Evolutionary conservation across 1,284 basidiomycete genomes (phyloP), one percentile per base, ranked within the genome.

Genomic region (Fistulinella cinereoalba): DNA sequence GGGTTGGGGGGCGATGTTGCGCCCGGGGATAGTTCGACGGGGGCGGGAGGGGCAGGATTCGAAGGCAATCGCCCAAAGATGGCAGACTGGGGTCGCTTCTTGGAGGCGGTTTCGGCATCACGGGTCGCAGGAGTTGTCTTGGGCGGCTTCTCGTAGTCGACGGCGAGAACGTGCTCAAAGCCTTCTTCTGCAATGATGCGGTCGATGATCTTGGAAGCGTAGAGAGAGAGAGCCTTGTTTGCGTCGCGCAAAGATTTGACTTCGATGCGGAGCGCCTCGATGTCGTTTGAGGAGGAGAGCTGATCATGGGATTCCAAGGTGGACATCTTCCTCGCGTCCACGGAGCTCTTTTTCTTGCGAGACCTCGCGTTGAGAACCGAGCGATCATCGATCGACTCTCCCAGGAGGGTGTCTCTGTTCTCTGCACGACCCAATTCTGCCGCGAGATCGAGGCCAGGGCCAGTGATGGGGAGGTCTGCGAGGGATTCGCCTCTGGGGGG

Each of bases 181-280:
- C 92, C 94, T 67, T 95, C 92, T 62, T 92, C 84, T 3, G 91
- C 81, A 52, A 96, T 92, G 65, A 97, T 96, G 44, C 93, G 83
- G 71, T 97, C 92, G 58, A 97, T 87, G 59, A 97, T 97, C 75
- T 97, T 97, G 45, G 90, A 92, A 16, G 94, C 92, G 64, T 97
- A 97, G 19, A 97, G 71, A 15, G 90, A 91, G 11, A 97, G 73
- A 0, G 92, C 93, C 66, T 95, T 95, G 76, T 97, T 97, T 38
- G 92, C 91, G 65, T 97, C 95, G 64, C 88, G 90, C 64, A 97
- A 80, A 33, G 81, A 84, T 69, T 94, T 94, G 60, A 96, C 83
- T 68, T 97, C 94, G 18, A 70, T 77, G 37, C 83, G 76, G 37
- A 92, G 72, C 9, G 81, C 79, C 37, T 88, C 83, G 53, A 88